These are phyloP conservation scores for Tricladium varicosporioides DNA, from an alignment of 2,329 filamentous ascomycete species.

Conservation along the genomic window DNA sequence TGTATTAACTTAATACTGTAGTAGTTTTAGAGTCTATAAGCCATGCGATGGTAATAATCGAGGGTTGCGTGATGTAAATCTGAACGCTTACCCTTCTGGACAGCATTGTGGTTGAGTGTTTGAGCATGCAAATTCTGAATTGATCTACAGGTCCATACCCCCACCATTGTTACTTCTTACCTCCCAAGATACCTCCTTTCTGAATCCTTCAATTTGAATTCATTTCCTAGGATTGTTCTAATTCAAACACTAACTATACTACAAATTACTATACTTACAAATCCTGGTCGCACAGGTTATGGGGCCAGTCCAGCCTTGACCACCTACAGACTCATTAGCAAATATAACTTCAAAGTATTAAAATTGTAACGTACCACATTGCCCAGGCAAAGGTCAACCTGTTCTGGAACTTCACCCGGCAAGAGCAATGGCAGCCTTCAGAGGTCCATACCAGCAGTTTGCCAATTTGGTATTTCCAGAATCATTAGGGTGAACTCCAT, in stretches of 20 bases:
- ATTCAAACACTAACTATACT: background rate
- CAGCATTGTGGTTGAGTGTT: too few species aligned
- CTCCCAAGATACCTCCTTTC: background rate
- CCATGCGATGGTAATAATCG: too few species aligned
- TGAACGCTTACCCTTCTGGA: too few species aligned
- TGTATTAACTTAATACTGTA: too few species aligned
- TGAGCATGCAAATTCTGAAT: too few species aligned
- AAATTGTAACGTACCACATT: background rate
- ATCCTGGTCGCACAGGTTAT: background rate
- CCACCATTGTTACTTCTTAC: too few species aligned
- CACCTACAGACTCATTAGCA: background rate
- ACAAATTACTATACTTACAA: background rate
- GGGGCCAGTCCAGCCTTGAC: background rate
- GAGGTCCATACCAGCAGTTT: background rate
- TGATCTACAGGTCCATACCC: too few species aligned
- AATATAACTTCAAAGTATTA: background rate
- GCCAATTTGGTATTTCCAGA: too few species aligned
- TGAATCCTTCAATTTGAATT: background rate
- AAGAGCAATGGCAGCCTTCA: conserved; percentile 2
- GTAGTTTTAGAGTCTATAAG: too few species aligned
- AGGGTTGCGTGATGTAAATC: too few species aligned
- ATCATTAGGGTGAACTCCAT: too few species aligned
- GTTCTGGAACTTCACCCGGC: background rate
- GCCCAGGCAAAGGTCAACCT: background rate
- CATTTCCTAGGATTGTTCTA: background rate